Conservation (phyloP, 2,329 filamentous ascomycete genomes). For the Trichoderma semiorbis region DNA sequence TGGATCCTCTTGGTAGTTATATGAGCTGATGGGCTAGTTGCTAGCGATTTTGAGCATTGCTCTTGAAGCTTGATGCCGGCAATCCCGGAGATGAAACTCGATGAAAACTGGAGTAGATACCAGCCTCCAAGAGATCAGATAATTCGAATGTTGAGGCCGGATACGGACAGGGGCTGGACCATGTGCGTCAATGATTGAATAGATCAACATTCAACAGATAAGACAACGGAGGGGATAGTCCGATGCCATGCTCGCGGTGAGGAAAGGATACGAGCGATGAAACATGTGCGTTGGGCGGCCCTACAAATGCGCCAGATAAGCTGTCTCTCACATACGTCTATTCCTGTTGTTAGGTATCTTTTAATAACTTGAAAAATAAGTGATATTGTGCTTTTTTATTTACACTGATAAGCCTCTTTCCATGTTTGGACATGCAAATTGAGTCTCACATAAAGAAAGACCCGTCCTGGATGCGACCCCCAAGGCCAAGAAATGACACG, state of each 20-base stretch:
- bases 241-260: neutral
- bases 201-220: neutral
- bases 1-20: neutral
- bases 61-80: neutral
- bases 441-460: neutral
- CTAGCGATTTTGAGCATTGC: neutral
- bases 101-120: neutral
- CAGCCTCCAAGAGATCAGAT: too few relatives aligned
- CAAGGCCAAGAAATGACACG: neutral
- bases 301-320: neutral
- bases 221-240: neutral
- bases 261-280: neutral
- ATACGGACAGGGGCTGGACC: neutral
- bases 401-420: too few relatives aligned
- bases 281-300: neutral
- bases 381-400: neutral
- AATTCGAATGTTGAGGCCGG: neutral
- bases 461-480: neutral
- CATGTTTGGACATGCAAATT: neutral
- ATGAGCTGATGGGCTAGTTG: too few relatives aligned
- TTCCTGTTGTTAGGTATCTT: neutral
- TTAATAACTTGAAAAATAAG: too few relatives aligned
- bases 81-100: neutral
- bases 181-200: neutral
- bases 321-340: neutral